Evolutionary conservation across 306 rosid genomes (phyloP).

Genomic region (Sophora flavescens): DNA sequence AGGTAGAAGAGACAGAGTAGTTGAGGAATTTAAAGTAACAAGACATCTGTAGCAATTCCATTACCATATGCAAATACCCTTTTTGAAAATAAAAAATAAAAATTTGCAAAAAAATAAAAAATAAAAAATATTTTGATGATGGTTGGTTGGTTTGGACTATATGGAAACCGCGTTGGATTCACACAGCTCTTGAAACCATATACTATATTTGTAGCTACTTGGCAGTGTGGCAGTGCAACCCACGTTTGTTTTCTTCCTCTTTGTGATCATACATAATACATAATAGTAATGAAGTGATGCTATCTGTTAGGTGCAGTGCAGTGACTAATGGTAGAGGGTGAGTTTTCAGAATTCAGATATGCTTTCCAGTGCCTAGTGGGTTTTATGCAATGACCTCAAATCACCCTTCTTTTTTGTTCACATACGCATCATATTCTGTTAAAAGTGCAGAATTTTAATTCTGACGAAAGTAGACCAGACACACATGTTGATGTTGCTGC

Average conservation of each 20-base stretch:
- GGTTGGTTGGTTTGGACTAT: conserved; percentile 4
- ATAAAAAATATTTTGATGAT: background rate
- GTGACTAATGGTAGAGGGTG: conserved; percentile 43
- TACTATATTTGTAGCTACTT: conserved; percentile 11
- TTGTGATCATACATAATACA: background rate
- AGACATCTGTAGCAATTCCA: background rate
- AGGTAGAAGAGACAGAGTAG: background rate
- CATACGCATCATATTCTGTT: conserved; percentile 52
- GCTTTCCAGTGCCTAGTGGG: conserved; percentile 46
- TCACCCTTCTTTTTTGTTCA: conserved; percentile 27
- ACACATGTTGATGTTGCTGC: background rate
- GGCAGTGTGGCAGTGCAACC: conserved; percentile 31
- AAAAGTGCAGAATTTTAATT: conserved; percentile 33
- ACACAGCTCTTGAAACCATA: conserved; percentile 39
- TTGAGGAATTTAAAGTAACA: background rate
- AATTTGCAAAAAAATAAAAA: background rate
- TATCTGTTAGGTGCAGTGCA: background rate
- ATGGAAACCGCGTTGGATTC: conserved; percentile 71
- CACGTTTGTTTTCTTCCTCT: conserved; percentile 29
- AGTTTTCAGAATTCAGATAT: conserved; percentile 35
- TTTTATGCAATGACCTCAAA: conserved; percentile 28
- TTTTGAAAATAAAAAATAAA: conserved; percentile 5
- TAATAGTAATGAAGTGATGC: conserved; percentile 16
- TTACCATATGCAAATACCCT: conserved; percentile 12
- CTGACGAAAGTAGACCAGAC: conserved; percentile 38